These are phyloP conservation scores for Xeromyces bisporus DNA, from an alignment of 495 filamentous ascomycete genomes.

Conservation along the genomic window DNA sequence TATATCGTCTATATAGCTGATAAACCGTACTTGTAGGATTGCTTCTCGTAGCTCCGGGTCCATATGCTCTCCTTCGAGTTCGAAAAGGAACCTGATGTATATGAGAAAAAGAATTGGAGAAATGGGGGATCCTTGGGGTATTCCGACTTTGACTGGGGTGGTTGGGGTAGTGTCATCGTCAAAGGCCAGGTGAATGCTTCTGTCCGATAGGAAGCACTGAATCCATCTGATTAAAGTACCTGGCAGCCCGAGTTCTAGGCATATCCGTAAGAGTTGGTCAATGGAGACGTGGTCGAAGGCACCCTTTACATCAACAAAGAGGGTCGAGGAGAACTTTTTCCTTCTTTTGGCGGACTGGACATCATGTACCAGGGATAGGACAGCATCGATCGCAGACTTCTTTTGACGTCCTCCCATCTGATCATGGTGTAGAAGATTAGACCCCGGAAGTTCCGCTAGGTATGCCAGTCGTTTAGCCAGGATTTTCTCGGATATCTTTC, in stretches of 20 bases:
- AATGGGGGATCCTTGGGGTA: not conserved
- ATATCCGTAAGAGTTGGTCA: not conserved
- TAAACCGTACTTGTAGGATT: not conserved
- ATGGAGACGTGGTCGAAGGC: not conserved
- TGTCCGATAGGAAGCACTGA: not conserved
- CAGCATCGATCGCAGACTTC: not conserved
- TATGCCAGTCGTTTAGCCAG: not conserved
- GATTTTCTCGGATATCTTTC: not conserved
- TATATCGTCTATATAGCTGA: not conserved
- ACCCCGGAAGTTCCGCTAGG: not conserved
- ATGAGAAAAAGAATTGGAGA: not conserved
- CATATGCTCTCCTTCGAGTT: not conserved
- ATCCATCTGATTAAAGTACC: not conserved
- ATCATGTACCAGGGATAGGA: not conserved
- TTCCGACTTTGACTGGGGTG: not conserved
- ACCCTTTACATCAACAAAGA: not conserved
- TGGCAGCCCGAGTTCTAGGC: not conserved
- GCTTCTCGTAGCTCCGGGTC: not conserved
- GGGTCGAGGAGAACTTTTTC: not conserved
- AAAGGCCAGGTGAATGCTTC: not conserved
- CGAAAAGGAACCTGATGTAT: not conserved
- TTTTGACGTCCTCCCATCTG: not conserved
- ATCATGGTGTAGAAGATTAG: not conserved
- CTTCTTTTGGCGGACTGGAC: not conserved
- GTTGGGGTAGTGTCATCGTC: not conserved